phyloP scores from a whole-genome alignment of 768 basidiomycete genomes.

The Leccinum variicolor region DNA sequence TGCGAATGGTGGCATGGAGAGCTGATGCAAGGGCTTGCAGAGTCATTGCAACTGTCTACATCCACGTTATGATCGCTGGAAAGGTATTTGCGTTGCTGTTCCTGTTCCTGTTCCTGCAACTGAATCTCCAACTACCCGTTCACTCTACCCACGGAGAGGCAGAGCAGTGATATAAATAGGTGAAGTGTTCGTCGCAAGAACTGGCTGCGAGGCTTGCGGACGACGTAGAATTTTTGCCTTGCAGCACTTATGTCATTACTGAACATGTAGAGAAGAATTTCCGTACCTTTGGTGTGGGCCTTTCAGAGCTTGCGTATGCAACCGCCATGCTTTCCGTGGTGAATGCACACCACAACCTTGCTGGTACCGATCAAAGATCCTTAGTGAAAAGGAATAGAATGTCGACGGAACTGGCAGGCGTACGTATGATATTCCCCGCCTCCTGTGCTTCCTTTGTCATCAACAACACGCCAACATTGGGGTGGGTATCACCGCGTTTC shows the following conservation, averaged over 20 bases:
- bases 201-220: slow-evolving; percentile 10
- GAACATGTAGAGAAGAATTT: neutral
- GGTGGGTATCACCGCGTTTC: slow-evolving; percentile 39
- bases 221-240: slow-evolving; percentile 37
- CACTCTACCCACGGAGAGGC: slow-evolving; percentile 28
- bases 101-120: neutral
- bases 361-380: slow-evolving; percentile 30
- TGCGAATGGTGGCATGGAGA: slow-evolving; percentile 18
- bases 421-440: slow-evolving; percentile 26
- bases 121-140: neutral
- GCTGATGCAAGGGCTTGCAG: slow-evolving; percentile 2
- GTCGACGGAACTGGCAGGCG: slow-evolving; percentile 5
- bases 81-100: neutral
- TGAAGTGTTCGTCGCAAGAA: slow-evolving; percentile 25
- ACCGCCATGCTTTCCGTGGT: slow-evolving; percentile 82
- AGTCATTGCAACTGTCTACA: neutral
- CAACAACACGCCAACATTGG: slow-evolving; percentile 62
- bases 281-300: slow-evolving; percentile 57
- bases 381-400: neutral
- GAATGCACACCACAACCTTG: slow-evolving; percentile 79
- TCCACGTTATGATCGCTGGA: neutral
- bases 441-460: slow-evolving; percentile 46
- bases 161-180: slow-evolving; percentile 59
- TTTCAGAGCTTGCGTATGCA: slow-evolving; percentile 56
- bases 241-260: neutral